Evolutionary conservation across 2,329 filamentous ascomycete species (phyloP).

Genomic region (Pyrenochaeta sp.): DNA sequence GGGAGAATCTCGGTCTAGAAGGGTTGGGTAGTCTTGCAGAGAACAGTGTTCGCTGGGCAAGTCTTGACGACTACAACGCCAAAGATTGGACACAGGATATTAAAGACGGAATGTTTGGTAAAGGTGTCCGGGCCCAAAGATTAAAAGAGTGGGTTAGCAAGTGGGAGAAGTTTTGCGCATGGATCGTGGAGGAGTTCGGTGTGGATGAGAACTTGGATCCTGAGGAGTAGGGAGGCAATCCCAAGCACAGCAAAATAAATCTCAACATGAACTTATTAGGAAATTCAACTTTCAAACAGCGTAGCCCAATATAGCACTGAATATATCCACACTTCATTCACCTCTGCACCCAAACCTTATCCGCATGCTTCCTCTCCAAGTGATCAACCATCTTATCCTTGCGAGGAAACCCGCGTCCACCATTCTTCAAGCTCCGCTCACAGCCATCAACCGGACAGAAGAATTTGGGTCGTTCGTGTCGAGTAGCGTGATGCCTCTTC

Average conservation of each 20-base stretch:
- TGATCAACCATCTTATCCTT: too few species aligned
- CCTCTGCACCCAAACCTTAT: too few species aligned
- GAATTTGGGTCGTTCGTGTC: too few species aligned
- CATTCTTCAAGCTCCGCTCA: too few species aligned
- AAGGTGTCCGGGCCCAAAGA: slow-evolving; percentile 73
- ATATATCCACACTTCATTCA: too few species aligned
- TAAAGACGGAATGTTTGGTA: slow-evolving; percentile 75
- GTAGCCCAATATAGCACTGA: too few species aligned
- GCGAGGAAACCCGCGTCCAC: too few species aligned
- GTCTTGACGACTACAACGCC: slow-evolving; percentile 79
- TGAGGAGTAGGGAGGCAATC: slow-evolving; percentile 38
- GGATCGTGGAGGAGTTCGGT: slow-evolving; percentile 82
- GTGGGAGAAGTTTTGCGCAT: slow-evolving; percentile 91
- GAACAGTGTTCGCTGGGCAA: slow-evolving; percentile 90
- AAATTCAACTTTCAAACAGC: background rate
- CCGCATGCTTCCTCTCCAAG: too few species aligned
- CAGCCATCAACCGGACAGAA: too few species aligned
- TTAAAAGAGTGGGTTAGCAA: slow-evolving; percentile 80
- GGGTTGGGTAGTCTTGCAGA: slow-evolving; percentile 88
- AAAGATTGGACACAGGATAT: slow-evolving; percentile 78
- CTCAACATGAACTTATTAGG: background rate
- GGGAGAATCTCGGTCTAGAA: slow-evolving; percentile 88
- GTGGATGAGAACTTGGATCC: slow-evolving; percentile 58
- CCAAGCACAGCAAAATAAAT: background rate
- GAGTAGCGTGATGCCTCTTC: too few species aligned